Evolutionary conservation across 2,329 filamentous ascomycete genomes (phyloP), one percentile per base, ranked within the genome.

Genomic region (Aspergillus ustus): DNA sequence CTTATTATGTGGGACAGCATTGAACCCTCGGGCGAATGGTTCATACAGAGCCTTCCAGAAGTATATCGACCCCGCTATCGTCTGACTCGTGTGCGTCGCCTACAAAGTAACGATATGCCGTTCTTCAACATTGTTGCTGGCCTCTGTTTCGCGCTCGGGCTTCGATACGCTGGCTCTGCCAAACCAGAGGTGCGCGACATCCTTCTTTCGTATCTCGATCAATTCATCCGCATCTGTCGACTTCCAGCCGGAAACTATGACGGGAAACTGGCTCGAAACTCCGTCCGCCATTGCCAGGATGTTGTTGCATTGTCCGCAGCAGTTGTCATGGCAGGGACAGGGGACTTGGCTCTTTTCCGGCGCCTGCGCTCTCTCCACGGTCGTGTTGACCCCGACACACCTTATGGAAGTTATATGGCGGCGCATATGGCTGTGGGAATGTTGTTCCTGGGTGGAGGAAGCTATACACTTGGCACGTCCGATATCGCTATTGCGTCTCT

Each of bases 271-370:
- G 88, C 94, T 2, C 85, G 92, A 37, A 90, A 91, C 57, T 94
- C 93, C 7, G 89, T 93, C 2, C 86, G 92, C 43, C 96, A 96
- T 81, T 98, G 95, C 71, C 92, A 97, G 70, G 93, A 98, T 72
- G 83, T 96, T 2, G 79, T 97, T 11, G 92, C 92, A 0, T 81
- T 99, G 6, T 90, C 93, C 6, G 87, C 88, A 22, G 89, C 95
- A 0, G 92, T 91, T 2, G 92, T 98, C 55, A 98, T 98, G 94
- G 93, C 96, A 6, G 95, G 95, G 29, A 97, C 93, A 0, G 95
- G 96, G 44, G 96, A 99, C 72, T 81, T 99, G 20, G 80, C 86
- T 2, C 89, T 97, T 1, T 90, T 98, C 69, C 89, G 95, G 22
- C 89, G 94, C 15, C 83, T 99, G 34, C 90, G 95, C 17, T 88